phyloP scores from a whole-genome alignment of 441 rosid genomes.

The Adansonia rubrostipa region DNA sequence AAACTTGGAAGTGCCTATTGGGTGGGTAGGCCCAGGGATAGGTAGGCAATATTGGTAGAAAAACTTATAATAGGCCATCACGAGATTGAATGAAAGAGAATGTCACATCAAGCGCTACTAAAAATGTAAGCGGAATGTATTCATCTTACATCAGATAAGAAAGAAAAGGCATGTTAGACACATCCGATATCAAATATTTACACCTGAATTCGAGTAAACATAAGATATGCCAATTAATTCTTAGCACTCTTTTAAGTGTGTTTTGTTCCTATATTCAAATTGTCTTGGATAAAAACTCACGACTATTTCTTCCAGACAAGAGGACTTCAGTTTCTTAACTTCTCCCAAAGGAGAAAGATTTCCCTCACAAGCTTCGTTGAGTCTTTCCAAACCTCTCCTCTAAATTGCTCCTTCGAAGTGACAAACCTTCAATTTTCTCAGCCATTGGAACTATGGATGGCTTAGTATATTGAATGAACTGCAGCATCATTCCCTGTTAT shows the following conservation, averaged over 20 bases:
- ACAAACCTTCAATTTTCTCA: conserved; percentile 32
- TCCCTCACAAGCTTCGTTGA: conserved; percentile 68
- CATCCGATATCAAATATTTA: too few species aligned
- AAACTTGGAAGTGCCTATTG: too few species aligned
- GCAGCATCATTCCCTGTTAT: conserved; percentile 69
- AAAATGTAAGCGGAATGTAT: too few species aligned
- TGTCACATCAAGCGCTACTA: too few species aligned
- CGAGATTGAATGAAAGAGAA: too few species aligned
- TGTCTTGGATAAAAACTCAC: too few species aligned
- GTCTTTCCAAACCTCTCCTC: conserved; percentile 48
- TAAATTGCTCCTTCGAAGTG: conserved; percentile 13
- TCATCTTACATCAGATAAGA: too few species aligned
- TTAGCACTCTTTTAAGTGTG: neutral
- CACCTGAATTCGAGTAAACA: too few species aligned
- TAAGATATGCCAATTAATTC: neutral
- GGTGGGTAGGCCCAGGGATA: too few species aligned
- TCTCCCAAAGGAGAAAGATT: conserved; percentile 54
- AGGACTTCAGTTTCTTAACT: conserved; percentile 53
- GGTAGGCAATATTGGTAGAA: too few species aligned
- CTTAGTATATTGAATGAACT: conserved; percentile 51
- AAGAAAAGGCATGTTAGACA: too few species aligned
- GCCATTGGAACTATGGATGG: conserved; percentile 26
- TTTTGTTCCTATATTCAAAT: neutral
- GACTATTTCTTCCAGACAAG: neutral
- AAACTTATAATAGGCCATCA: too few species aligned